phyloP scores from a whole-genome alignment of 179 eudicot species.

The Corrigiola litoralis region DNA sequence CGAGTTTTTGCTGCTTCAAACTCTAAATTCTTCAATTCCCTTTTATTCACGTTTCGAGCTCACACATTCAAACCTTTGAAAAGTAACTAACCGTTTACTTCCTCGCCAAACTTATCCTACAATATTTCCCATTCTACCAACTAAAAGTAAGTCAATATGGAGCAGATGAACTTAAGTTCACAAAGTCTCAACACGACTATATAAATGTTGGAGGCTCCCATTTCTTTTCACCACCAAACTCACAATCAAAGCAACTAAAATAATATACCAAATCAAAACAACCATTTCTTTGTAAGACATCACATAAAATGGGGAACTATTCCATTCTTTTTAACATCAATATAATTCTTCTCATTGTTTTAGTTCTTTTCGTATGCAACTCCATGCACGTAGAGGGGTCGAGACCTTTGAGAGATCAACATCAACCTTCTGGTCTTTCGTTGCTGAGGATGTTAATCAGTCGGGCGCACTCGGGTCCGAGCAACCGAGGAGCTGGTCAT shows the following conservation, averaged over 20 bases:
- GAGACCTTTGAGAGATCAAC: constrained; percentile 30
- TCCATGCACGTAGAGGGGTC: constrained; percentile 24
- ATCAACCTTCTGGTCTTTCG: constrained; percentile 1
- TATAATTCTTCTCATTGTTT: constrained; percentile 15
- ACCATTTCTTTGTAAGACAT: background rate
- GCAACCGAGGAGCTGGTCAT: constrained; percentile 37
- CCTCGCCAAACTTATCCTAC: constrained; percentile 9
- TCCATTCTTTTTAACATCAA: background rate
- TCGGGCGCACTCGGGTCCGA: constrained; percentile 42
- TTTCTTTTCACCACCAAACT: background rate
- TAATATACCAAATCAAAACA: background rate
- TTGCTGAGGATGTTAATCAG: background rate
- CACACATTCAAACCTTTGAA: constrained; percentile 22
- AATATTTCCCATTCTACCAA: constrained; percentile 2
- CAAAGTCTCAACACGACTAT: background rate
- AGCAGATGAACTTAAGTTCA: background rate
- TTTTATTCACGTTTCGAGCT: constrained; percentile 7
- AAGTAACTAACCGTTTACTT: constrained; percentile 22
- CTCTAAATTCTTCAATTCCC: background rate
- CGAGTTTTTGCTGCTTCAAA: background rate
- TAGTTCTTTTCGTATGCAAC: constrained; percentile 23
- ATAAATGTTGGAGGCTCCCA: background rate
- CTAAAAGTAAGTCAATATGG: constrained; percentile 14
- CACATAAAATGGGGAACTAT: constrained; percentile 10
- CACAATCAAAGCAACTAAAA: constrained; percentile 7